Conservation (phyloP, 2,329 filamentous ascomycete genomes). For the Phialophora expanda region DNA sequence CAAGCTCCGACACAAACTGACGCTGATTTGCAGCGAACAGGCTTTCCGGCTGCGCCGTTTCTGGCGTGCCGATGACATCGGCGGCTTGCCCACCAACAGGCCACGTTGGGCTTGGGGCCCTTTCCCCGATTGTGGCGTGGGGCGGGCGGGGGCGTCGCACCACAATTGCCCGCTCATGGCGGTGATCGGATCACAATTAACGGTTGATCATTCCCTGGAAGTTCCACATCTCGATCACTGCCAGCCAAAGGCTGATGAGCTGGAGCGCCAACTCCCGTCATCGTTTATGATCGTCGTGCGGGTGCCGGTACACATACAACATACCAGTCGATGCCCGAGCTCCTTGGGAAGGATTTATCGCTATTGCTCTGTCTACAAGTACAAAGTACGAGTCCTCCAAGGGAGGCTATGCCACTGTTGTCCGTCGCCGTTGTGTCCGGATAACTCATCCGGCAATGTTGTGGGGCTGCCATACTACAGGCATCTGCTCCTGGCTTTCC, state of each 20-base stretch:
- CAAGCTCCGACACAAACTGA: slow-evolving; percentile 16
- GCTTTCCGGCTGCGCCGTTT: not conserved
- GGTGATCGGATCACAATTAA: not conserved
- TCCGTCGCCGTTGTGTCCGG: not conserved
- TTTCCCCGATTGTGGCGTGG: not conserved
- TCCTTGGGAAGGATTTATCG: not conserved
- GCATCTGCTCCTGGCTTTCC: not conserved
- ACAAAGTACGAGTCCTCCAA: not conserved
- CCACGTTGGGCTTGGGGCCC: not conserved
- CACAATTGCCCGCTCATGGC: not conserved
- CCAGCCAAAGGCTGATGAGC: not conserved
- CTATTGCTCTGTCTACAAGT: not conserved
- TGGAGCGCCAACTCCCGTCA: not conserved
- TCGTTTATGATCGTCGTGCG: not conserved
- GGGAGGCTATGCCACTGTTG: not conserved
- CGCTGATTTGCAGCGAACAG: slow-evolving; percentile 14
- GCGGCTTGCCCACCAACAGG: slow-evolving; percentile 16
- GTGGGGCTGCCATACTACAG: not conserved
- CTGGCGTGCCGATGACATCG: slow-evolving; percentile 18
- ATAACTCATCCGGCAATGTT: not conserved
- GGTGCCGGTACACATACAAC: too few relatives aligned
- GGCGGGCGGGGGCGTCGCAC: not conserved
- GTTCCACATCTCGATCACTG: slow-evolving; percentile 2
- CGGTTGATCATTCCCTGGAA: not conserved
- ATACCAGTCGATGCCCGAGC: not conserved